A percentile compares a stretch with the other conserved stretches of the same genome.
phyloP scores from a whole-genome alignment of 305 asterid genomes.

The Solanum hybrid region DNA sequence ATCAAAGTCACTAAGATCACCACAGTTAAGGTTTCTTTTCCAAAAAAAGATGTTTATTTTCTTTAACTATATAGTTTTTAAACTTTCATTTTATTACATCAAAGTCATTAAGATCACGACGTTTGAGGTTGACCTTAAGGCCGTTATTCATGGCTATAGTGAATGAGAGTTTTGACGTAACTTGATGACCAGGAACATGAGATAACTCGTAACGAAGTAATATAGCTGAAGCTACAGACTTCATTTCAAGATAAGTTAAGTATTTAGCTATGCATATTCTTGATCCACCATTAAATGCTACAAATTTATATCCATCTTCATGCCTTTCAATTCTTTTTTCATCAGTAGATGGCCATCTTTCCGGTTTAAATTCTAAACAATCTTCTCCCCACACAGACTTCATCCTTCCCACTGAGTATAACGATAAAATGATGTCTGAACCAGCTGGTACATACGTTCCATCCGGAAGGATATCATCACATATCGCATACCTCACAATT shows the following conservation, averaged over 20 bases:
- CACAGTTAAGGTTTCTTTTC: background rate
- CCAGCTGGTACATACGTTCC: background rate
- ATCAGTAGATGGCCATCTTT: background rate
- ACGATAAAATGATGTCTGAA: background rate
- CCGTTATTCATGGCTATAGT: background rate
- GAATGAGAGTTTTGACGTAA: background rate
- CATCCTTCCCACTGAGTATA: background rate
- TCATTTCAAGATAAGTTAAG: constrained; percentile 2
- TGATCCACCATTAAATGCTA: constrained; percentile 2
- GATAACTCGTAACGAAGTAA: background rate
- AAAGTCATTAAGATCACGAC: background rate
- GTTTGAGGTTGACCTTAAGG: background rate
- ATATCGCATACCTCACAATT: background rate
- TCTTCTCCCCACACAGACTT: constrained; percentile 1
- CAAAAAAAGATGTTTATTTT: no score
- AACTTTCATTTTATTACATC: background rate
- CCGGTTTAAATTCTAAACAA: background rate
- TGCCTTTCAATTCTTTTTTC: background rate
- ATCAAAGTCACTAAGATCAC: background rate
- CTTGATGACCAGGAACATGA: background rate
- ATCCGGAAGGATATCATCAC: background rate
- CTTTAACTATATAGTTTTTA: no score
- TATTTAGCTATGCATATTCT: constrained; percentile 6
- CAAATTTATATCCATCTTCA: background rate
- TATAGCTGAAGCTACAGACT: background rate